Base-by-base conservation (phyloP, 2,329 filamentous ascomycete genomes). In the Cladosporium cucumerinum region DNA sequence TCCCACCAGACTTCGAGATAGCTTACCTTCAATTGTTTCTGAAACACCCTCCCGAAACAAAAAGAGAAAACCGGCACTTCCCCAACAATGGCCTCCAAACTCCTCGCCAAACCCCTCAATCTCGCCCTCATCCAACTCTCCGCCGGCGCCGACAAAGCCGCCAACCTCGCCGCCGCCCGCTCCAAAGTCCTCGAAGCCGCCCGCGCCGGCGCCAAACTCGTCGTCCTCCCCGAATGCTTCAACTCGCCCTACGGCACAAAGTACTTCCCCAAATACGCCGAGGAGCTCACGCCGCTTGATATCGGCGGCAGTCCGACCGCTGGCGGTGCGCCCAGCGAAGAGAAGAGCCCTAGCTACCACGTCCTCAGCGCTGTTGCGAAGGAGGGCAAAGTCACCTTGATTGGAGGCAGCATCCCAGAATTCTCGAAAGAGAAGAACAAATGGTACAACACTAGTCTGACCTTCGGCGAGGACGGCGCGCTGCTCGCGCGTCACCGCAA, bases 201-300 rank as follows among this genome's bases (percentile, higher is more conserved):
- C 26, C 78, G 82, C 28, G 81, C 81, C 3, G 94, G 94, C 70
- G 92, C 94, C 66, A 87, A 90, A 65, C 87, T 99, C 66, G 89
- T 98, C 69, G 92, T 98, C 36, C 86, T 99, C 21, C 95, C 95
- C 39, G 95, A 99, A 82, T 99, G 95, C 84, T 99, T 99, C 87
- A 99, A 99, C 82, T 96, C 91, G 49, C 95, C 95, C 10, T 99
- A 99, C 79, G 95, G 95, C 70, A 93, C 88, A 70, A 85, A 92
- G 74, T 93, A 89, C 83, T 99, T 99, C 80, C 89, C 93, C 62
- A 86, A 88, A 67, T 98, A 98, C 78, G 93, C 95, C 70, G 95
- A 99, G 79, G 89, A 87, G 1, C 87, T 98, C n/a, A 82, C 86
- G 0, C 92, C 92, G 0, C 34, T 62, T 10, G 60, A 62, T 34